A percentile compares a stretch with the other conserved stretches of the same genome.
phyloP scores from a whole-genome alignment of 2,329 filamentous ascomycete genomes.

The Kalmusia sp. region DNA sequence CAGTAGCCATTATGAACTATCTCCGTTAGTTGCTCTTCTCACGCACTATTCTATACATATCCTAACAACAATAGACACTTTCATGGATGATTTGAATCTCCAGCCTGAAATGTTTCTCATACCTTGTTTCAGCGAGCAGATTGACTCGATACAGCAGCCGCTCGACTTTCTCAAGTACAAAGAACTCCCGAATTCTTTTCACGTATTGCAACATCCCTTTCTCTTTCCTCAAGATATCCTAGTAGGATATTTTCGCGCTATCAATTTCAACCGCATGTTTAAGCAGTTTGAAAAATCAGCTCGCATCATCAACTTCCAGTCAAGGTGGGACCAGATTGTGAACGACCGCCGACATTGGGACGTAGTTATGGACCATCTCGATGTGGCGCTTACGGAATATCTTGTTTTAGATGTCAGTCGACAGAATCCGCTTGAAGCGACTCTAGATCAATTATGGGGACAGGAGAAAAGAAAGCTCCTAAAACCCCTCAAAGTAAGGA shows the following conservation, averaged over 20 bases:
- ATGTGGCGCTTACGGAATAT: constrained; percentile 47
- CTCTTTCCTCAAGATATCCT: constrained; percentile 77
- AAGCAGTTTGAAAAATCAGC: constrained; percentile 68
- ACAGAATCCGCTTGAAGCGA: constrained; percentile 49
- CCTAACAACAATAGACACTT: constrained; percentile 31
- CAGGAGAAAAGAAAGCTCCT: constrained; percentile 82
- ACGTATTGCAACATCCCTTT: constrained; percentile 81
- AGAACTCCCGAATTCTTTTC: constrained; percentile 68
- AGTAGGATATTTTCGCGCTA: constrained; percentile 83
- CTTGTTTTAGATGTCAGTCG: constrained; percentile 55
- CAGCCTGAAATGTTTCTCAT: constrained; percentile 71
- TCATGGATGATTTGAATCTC: constrained; percentile 56
- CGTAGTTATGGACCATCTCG: constrained; percentile 40
- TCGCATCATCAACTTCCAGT: constrained; percentile 35
- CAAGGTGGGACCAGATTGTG: constrained; percentile 31
- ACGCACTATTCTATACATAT: no score
- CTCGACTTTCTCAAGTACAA: constrained; percentile 69
- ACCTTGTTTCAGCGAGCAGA: constrained; percentile 75
- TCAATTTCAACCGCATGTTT: constrained; percentile 89
- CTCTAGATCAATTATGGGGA: constrained; percentile 87
- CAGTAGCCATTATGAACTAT: constrained; percentile 74
- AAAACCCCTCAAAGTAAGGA: constrained; percentile 84
- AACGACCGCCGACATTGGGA: constrained; percentile 27
- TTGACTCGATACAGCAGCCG: constrained; percentile 78
- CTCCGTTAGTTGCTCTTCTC: constrained; percentile 61